Base-by-base conservation (phyloP, 139 green algal species). In the Asterochloris sp. region DNA sequence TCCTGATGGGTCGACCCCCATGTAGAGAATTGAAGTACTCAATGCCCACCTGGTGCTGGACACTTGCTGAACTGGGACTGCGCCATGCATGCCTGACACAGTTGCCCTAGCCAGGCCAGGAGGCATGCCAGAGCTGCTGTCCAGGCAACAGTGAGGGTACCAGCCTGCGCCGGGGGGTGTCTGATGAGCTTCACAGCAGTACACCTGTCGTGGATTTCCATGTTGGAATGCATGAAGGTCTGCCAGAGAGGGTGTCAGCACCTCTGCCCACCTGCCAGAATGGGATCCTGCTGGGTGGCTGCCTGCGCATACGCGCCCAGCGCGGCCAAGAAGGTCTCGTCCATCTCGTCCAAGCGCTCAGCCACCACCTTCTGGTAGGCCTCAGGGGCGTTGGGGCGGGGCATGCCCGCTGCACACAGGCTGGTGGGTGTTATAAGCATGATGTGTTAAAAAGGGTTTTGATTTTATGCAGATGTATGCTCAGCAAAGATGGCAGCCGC, bases 321-420 rank as follows among this genome's bases (percentile, higher is more conserved):
- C 24, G 76, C 76, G 10, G 54, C 61, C 12, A 80, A 47, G 47
- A 80, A 80, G 12, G 76, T 29, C 23, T 80, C 76, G 47, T 80
- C 76, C 29, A 80, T 61, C 76, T 69, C n/a, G 11, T 80, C 60
- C 60, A 80, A 60, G 13, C 60, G 67, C 10, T n/a, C 47, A 54
- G 54, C 76, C 54, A 80, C 76, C 23, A 62, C 60, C 60, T 69
- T 68, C 24, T 29, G 67, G 38, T 54, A 54, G 38, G 38, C 38
- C 38, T 54, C 38, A 54, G 38, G 38, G 38, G 38, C 38, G 6
- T 54, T 54, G 38, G 38, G 38, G 38, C 38, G 38, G 38, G 38
- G 38, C 38, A 54, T 54, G 38, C 38, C 38, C 38, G 38, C 38
- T 54, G 38, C 38, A 54, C 38, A 54, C 4, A 54, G 38, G 38